Evolutionary conservation across 2,329 filamentous ascomycete genomes (phyloP), one percentile per base, ranked within the genome.

Genomic region (Aspergillaceae sp.): DNA sequence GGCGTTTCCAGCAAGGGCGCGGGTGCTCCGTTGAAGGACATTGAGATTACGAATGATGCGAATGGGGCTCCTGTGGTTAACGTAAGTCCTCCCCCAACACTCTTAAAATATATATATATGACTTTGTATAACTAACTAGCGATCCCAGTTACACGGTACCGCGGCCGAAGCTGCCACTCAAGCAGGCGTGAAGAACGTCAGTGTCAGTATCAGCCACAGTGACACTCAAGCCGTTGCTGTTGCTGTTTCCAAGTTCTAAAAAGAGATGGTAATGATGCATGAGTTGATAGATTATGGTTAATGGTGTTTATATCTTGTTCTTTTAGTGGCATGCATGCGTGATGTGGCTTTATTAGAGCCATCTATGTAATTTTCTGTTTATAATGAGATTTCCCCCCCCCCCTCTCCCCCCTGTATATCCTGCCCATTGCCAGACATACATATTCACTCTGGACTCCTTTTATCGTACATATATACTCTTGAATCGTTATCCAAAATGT

Each of bases 221-320:
- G 91, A 97, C 58, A 83, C 78, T 48, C 92, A 98, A 71, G 90
- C 92, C 50, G 90, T 97, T 61, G 91, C 92, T 40, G 87, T 98
- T 60, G 92, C 94, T 2, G 85, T 94, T 50, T 84, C 89, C 46
- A 84, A 81, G 46, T 86, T 92, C 62, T 89, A 53, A 48, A 40
- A 32, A 53, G 55, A 40, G 19, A 19, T 19, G 19, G 19, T 19
- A 19, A 19, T 19, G 19, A 19, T 38, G 36, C 36, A 38, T 38
- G 36, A 19, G 11, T 4, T 38, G 19, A 38, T 38, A 38, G 36
- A 38, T 4, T 11, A 38, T 4, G 36, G 27, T 11, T 9, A 38
- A 38, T 26, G 11, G 36, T 19, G 19, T 19, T 19, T 19, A 19
- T 19, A 27, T 19, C 36, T 38, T 38, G 26, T 26, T 38, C 30